Evolutionary conservation across 78 protist species (phyloP).

Genomic region (Protostelium mycophagum): DNA sequence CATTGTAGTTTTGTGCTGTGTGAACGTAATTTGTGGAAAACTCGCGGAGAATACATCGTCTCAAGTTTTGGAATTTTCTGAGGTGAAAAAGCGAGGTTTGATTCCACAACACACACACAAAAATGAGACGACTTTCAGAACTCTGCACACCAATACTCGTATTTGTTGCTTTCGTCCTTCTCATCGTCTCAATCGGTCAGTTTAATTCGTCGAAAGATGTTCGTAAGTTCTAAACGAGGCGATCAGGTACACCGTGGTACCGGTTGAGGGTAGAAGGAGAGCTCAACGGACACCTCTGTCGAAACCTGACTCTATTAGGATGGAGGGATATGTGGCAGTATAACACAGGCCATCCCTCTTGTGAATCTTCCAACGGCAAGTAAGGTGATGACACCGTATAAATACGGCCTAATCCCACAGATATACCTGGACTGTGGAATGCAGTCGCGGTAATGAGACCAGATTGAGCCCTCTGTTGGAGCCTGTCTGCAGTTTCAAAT

Average conservation of each 20-base stretch:
- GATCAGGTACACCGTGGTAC: not conserved
- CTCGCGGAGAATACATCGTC: too few relatives aligned
- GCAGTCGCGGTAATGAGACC: not conserved
- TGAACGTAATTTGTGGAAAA: too few relatives aligned
- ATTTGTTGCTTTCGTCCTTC: not conserved
- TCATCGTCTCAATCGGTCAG: not conserved
- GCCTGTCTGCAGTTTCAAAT: not conserved
- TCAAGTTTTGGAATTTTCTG: too few relatives aligned
- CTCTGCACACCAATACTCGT: not conserved
- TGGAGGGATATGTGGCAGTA: not conserved
- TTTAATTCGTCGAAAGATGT: not conserved
- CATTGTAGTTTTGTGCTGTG: too few relatives aligned
- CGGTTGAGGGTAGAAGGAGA: not conserved
- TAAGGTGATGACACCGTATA: not conserved
- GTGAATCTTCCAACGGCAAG: not conserved
- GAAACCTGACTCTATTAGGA: not conserved
- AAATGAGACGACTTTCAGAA: not conserved
- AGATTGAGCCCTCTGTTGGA: not conserved
- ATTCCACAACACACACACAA: too few relatives aligned
- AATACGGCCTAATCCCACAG: not conserved
- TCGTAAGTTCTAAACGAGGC: not conserved
- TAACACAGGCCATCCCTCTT: not conserved
- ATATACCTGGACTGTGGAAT: not conserved
- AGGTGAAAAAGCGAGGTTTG: too few relatives aligned
- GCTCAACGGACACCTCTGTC: not conserved